Conservation (phyloP, 2,329 filamentous ascomycete genomes). For the Penicillium brevicompactum region DNA sequence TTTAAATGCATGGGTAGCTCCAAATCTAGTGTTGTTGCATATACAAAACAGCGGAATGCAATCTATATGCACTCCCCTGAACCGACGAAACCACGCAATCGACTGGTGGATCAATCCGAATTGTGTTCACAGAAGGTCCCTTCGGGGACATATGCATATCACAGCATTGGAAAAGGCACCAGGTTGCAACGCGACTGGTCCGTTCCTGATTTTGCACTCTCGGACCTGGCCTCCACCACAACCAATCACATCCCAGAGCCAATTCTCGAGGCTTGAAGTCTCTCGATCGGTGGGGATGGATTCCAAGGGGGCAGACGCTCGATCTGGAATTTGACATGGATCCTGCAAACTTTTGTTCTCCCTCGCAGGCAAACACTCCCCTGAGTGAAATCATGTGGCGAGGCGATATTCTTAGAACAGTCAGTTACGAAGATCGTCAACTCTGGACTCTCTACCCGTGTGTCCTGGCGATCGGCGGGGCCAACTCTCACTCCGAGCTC, state of each 20-base stretch:
- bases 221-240: neutral
- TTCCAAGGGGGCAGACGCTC: neutral
- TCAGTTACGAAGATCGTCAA: neutral
- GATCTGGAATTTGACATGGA: neutral
- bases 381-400: neutral
- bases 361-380: neutral
- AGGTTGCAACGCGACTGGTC: slow-evolving; percentile 10
- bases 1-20: neutral
- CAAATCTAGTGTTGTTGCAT: neutral
- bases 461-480: slow-evolving; percentile 9
- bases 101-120: neutral
- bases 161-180: neutral
- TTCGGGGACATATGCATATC: slow-evolving; percentile 1
- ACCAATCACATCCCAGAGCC: slow-evolving; percentile 5
- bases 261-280: neutral
- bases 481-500: neutral
- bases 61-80: neutral
- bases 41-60: neutral
- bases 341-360: neutral
- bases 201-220: neutral
- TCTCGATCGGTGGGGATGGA: slow-evolving; percentile 3
- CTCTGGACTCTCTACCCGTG: neutral
- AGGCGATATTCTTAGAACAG: neutral
- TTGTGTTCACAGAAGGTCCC: neutral
- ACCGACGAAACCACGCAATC: neutral